phyloP scores from a whole-genome alignment of 2,329 filamentous ascomycete species.

The Cylindrodendrum hubeiense region DNA sequence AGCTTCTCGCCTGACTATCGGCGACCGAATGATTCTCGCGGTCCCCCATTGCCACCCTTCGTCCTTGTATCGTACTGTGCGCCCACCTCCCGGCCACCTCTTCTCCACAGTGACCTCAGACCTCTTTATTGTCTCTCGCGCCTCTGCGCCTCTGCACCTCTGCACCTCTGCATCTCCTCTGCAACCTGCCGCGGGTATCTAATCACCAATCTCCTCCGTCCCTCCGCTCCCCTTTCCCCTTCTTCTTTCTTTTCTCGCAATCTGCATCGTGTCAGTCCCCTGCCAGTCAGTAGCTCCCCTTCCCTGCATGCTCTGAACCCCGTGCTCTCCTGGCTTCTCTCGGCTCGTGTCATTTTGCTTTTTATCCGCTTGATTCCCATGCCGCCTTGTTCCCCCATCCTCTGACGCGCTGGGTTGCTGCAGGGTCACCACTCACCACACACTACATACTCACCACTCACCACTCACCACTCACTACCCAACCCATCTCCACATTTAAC shows the following conservation, averaged over 20 bases:
- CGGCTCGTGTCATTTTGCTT: not conserved
- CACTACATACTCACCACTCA: too few species aligned
- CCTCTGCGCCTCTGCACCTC: not conserved
- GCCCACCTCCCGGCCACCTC: not conserved
- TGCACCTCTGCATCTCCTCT: too few species aligned
- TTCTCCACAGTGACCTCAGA: constrained; percentile 31
- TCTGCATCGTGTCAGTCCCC: not conserved
- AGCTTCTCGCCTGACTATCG: too few species aligned
- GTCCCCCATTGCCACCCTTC: not conserved
- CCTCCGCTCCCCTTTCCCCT: constrained; percentile 17
- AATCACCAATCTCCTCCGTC: constrained; percentile 19
- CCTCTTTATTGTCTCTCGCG: constrained; percentile 4
- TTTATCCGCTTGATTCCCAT: constrained; percentile 2
- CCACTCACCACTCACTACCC: not conserved
- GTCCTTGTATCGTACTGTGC: not conserved
- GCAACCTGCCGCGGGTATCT: not conserved
- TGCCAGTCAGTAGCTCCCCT: not conserved
- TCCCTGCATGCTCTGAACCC: not conserved
- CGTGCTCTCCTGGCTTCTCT: not conserved
- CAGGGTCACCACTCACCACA: constrained; percentile 25
- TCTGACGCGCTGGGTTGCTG: constrained; percentile 19
- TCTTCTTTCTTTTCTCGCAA: not conserved
- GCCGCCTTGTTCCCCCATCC: constrained; percentile 11
- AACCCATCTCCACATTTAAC: not conserved
- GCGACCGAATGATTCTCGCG: too few species aligned